Conservation (phyloP, 495 filamentous ascomycete genomes). For the Haplographium delicatum region DNA sequence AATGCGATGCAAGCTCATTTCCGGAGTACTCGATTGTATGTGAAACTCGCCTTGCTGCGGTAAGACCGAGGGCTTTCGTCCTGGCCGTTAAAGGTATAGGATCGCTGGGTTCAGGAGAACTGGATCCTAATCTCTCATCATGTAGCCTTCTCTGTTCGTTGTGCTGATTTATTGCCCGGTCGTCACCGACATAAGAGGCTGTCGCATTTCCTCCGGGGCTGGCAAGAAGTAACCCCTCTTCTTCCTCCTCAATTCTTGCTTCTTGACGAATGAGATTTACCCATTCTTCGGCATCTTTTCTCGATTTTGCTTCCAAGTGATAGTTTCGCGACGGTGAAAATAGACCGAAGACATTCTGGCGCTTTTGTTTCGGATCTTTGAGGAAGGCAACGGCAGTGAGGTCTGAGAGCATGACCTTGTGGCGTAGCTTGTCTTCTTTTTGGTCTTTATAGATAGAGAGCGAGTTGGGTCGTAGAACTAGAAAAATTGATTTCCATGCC, state of each 20-base stretch:
- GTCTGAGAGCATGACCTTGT: slow-evolving; percentile 82
- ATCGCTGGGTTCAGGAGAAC: slow-evolving; percentile 56
- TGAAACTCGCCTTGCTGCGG: slow-evolving; percentile 11
- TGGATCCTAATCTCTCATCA: slow-evolving; percentile 45
- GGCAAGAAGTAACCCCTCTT: slow-evolving; percentile 68
- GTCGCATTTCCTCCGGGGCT: slow-evolving; percentile 41
- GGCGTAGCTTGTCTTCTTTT: slow-evolving; percentile 80
- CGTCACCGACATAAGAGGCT: slow-evolving; percentile 19
- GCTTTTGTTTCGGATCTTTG: slow-evolving; percentile 78
- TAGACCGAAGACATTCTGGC: slow-evolving; percentile 80
- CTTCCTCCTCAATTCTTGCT: slow-evolving; percentile 79
- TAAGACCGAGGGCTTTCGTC: slow-evolving; percentile 21
- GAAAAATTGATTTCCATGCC: slow-evolving; percentile 84
- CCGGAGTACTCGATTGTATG: slow-evolving; percentile 73
- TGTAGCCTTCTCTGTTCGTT: slow-evolving; percentile 27
- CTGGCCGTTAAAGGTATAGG: slow-evolving; percentile 36
- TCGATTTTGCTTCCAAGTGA: slow-evolving; percentile 71
- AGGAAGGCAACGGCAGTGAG: slow-evolving; percentile 85
- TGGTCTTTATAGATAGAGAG: slow-evolving; percentile 93
- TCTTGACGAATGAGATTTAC: slow-evolving; percentile 73
- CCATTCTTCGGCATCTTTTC: slow-evolving; percentile 81
- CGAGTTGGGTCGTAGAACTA: slow-evolving; percentile 89
- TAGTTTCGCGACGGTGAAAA: slow-evolving; percentile 90
- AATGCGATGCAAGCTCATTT: slow-evolving; percentile 81
- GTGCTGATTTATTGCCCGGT: slow-evolving; percentile 16